Base-by-base conservation (phyloP, 139 green algal genomes). In the Penium margaritaceum region DNA sequence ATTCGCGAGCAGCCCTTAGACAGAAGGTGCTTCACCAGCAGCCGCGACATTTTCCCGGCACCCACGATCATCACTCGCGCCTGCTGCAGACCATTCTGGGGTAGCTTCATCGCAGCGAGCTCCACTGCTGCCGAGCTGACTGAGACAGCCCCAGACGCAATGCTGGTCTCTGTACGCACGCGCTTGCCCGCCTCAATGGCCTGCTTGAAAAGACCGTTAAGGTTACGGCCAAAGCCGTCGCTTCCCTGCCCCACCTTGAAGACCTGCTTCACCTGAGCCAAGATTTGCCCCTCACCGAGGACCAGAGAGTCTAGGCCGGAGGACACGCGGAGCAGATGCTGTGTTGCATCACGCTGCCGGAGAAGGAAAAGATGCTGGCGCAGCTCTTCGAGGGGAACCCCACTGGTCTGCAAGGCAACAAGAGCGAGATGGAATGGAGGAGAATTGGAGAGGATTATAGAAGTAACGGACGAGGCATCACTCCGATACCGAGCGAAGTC, bases 181-280 rank as follows among this genome's bases (percentile, higher is more conserved):
- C 92, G 87, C 89, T 99, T 99, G 73, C 95, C 95, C 0, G 90
- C 90, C 14, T 89, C 95, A 68, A 98, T 93, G 36, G 94, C 94
- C 43, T 96, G 90, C 90, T 96, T 97, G 90, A 99, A 99, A 9
- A 99, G 87, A 27, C 91, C 93, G 70, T 95, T 98, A 34, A 99
- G 84, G 80, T 98, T 91, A 29, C 95, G 88, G 0, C 95, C 95
- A 78, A 99, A 99, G 54, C 93, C 95, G 5, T 82, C 72, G 29
- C 74, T 81, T 67, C 87, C 89, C 85, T 97, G 90, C 5, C 93
- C 94, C 2, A 97, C 91, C 81, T 95, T 35, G 43, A 95, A 92
- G 32, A 96, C 78, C 61, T 84, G 71, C 79, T 90, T 91, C 21
- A 98, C 92, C 84, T 99, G 95, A 14, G 95, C 92, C 44, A 99